These are phyloP conservation scores for Penicillium fimorum DNA, from an alignment of 495 filamentous ascomycete species.

Conservation along the genomic window DNA sequence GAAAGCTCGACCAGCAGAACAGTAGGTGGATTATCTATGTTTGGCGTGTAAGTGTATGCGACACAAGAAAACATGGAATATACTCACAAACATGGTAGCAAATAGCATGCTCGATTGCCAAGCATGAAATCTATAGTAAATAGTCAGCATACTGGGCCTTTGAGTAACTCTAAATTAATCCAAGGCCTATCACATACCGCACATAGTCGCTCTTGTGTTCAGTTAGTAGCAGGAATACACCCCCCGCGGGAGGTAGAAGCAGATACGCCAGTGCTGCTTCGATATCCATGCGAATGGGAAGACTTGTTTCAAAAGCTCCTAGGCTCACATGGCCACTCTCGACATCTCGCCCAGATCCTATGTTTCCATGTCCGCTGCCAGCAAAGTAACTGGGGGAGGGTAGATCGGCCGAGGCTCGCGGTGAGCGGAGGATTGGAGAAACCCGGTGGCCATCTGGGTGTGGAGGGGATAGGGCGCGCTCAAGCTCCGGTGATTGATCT, in stretches of 20 bases:
- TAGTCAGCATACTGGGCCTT: constrained; percentile 5
- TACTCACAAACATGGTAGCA: constrained; percentile 71
- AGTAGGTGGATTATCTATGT: constrained; percentile 70
- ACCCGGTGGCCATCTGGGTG: constrained; percentile 43
- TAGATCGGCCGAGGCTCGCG: constrained; percentile 37
- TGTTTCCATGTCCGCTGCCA: constrained; percentile 35
- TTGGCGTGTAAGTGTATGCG: not conserved
- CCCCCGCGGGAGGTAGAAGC: constrained; percentile 80
- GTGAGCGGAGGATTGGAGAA: constrained; percentile 49
- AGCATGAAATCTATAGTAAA: constrained; percentile 73
- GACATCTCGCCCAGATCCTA: constrained; percentile 36
- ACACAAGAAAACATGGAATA: not conserved
- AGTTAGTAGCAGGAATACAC: constrained; percentile 75
- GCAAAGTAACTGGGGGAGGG: constrained; percentile 45
- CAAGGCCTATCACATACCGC: constrained; percentile 55
- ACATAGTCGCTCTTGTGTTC: constrained; percentile 98
- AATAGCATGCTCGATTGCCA: constrained; percentile 94
- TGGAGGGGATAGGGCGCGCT: constrained; percentile 68
- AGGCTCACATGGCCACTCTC: constrained; percentile 64
- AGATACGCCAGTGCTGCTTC: constrained; percentile 93
- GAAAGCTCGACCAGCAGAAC: constrained; percentile 76
- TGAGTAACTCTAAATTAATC: not conserved
- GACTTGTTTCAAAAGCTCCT: constrained; percentile 72
- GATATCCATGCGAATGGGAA: constrained; percentile 77
- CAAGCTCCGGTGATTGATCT: constrained; percentile 75